Conservation (phyloP, 495 filamentous ascomycete genomes). For the Hypoxylon crocopeplum region DNA sequence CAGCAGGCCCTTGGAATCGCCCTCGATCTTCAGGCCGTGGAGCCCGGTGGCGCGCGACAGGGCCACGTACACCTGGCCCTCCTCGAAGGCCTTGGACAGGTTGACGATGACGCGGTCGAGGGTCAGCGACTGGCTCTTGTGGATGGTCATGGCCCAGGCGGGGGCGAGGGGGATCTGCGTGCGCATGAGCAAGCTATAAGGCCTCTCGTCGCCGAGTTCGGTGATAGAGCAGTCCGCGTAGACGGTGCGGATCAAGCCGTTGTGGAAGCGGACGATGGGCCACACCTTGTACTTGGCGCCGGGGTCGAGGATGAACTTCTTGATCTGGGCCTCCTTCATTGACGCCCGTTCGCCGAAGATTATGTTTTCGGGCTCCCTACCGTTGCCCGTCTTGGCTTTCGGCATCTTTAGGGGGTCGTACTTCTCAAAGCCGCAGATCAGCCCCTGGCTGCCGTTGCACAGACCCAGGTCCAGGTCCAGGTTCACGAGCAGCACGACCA, state of each 20-base stretch:
- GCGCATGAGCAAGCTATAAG: constrained; percentile 72
- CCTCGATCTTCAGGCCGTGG: constrained; percentile 65
- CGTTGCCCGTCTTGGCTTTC: constrained; percentile 32
- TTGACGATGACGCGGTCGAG: constrained; percentile 91
- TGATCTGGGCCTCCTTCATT: constrained; percentile 48
- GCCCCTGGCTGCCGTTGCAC: constrained; percentile 90
- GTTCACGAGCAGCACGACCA: constrained; percentile 95
- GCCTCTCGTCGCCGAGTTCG: constrained; percentile 52
- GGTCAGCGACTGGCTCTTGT: constrained; percentile 95
- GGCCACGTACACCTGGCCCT: constrained; percentile 85
- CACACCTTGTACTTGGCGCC: constrained; percentile 52
- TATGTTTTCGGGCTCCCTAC: constrained; percentile 27
- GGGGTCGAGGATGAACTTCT: constrained; percentile 40
- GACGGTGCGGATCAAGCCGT: constrained; percentile 47
- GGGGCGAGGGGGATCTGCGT: constrained; percentile 85
- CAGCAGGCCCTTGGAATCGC: constrained; percentile 32
- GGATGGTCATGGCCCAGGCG: constrained; percentile 93
- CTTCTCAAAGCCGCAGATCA: constrained; percentile 76
- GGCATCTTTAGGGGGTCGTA: constrained; percentile 66
- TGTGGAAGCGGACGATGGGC: constrained; percentile 79
- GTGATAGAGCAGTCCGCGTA: constrained; percentile 56
- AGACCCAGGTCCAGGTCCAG: constrained; percentile 72
- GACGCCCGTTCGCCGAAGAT: constrained; percentile 47
- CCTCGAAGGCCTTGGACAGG: constrained; percentile 84
- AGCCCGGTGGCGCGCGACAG: constrained; percentile 81